Evolutionary conservation across 2,329 filamentous ascomycete genomes (phyloP), one percentile per base, ranked within the genome.

Genomic region (Waltergamsia citrina): DNA sequence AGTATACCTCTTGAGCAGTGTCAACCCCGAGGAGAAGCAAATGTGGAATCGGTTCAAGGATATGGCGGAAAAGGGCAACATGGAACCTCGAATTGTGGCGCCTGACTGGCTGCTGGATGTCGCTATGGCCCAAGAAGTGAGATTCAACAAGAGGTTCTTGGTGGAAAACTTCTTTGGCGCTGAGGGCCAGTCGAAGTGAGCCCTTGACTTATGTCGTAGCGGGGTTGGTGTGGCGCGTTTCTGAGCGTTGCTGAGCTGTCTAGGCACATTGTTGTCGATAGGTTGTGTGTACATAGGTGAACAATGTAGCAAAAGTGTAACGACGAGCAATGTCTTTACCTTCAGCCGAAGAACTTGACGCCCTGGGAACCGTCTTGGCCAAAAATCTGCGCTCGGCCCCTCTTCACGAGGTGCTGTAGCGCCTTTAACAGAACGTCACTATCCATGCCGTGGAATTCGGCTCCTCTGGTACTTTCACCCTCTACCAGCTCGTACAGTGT

Each of bases 381-480:
- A 62, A 98, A 96, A 18, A 96, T 78, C 58, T 96, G 90, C 11
- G 88, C 90, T 61, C 84, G 94, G 45, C 87, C 87, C 41, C 81
- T 74, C 68, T 93, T 94, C 23, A 94, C 88, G 32, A 95, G 69
- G 32, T 92, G 68, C 39, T 75, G 73, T 32, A 98, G 67, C 24
- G 85, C 81, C 56, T 81, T 87, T 44, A 82, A 73, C 49, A 98
- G 68, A 41, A 94, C 57, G 17, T 87, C 85, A 29, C 71, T 67
- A 52, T 96, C 88, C 66, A 98, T 83, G n/a, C 84, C 85, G 56
- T 86, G 78, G 50, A 94, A 85, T 46, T 93, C 86, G 82, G 46
- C n/a, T 3, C 74, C 77, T 38, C 66, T 59, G 3, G 84, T 86
- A 20, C 70, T 81, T 50, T 96, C 90, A n/a, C 90, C 85, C 56